Evolutionary conservation across 345 rosid genomes (phyloP).

Genomic region (Sapria himalayana): DNA sequence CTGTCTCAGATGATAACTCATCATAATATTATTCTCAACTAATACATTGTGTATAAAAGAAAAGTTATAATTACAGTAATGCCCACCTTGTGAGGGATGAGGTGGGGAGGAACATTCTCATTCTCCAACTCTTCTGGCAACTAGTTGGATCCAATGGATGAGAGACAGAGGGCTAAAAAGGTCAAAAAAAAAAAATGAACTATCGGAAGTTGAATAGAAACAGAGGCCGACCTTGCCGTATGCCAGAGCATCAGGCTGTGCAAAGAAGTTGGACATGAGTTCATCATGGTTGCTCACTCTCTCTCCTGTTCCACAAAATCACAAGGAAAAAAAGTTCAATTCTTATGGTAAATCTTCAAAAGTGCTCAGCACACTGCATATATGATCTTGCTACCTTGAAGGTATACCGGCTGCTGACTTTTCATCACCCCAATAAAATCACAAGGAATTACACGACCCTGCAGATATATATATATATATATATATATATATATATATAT

Average conservation of each 20-base stretch:
- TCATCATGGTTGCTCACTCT: conserved; percentile 89
- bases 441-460: conserved; percentile 94
- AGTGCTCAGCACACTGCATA: neutral
- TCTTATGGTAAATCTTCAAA: neutral
- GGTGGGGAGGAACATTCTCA: conserved; percentile 55
- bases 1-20: too few relatives aligned
- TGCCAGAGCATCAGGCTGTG: conserved; percentile 98
- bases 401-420: conserved; percentile 88
- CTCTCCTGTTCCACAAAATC: conserved; percentile 54
- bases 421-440: conserved; percentile 72
- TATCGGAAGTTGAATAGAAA: neutral
- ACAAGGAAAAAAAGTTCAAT: conserved; percentile 3
- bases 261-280: conserved; percentile 97
- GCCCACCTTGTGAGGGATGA: conserved; percentile 92
- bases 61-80: too few relatives aligned
- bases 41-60: too few relatives aligned
- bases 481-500: too few relatives aligned
- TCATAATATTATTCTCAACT: too few relatives aligned
- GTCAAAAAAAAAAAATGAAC: neutral
- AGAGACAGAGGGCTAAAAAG: neutral
- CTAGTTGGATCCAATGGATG: conserved; percentile 18
- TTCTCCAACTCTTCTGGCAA: conserved; percentile 61
- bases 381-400: conserved; percentile 30
- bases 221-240: conserved; percentile 89
- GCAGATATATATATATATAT: too few relatives aligned